A percentile compares a stretch with the other conserved stretches of the same genome.
These are phyloP conservation scores for Thalassiosira livingstoniorum DNA, from an alignment of 352 stramenopile species.

Conservation along the genomic window DNA sequence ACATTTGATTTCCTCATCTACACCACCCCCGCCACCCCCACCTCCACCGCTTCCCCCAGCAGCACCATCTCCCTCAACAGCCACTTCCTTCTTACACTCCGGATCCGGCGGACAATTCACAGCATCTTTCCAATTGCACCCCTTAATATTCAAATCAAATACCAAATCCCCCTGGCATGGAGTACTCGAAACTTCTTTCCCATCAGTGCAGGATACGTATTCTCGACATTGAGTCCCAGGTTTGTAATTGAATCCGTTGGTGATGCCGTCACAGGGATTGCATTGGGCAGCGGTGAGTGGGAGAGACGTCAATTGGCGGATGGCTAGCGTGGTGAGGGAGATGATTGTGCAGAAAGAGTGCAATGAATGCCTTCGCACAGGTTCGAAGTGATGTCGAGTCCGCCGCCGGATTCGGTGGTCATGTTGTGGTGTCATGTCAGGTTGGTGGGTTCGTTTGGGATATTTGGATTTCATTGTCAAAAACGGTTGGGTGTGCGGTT, in stretches of 20 bases:
- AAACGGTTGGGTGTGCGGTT: no score
- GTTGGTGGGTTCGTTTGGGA: no score
- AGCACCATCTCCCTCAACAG: background rate
- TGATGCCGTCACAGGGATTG: constrained; percentile 7
- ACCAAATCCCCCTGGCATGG: constrained; percentile 13
- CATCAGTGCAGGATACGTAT: constrained; percentile 24
- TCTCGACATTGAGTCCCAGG: constrained; percentile 13
- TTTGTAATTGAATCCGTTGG: constrained; percentile 6
- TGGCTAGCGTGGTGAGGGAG: no score
- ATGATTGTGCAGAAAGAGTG: no score
- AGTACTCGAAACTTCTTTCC: background rate
- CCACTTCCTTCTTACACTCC: background rate
- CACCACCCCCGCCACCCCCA: background rate
- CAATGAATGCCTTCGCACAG: no score
- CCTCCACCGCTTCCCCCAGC: background rate
- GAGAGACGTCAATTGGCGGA: background rate
- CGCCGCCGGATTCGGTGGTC: no score
- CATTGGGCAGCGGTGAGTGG: constrained; percentile 5
- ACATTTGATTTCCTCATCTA: background rate
- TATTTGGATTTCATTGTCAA: no score
- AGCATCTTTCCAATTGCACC: constrained; percentile 36
- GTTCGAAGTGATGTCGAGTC: no score
- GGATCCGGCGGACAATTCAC: constrained; percentile 24
- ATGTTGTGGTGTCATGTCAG: no score
- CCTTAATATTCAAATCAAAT: constrained; percentile 21